Base-by-base conservation (phyloP, 768 basidiomycete species). In the Kondoa malvinella region DNA sequence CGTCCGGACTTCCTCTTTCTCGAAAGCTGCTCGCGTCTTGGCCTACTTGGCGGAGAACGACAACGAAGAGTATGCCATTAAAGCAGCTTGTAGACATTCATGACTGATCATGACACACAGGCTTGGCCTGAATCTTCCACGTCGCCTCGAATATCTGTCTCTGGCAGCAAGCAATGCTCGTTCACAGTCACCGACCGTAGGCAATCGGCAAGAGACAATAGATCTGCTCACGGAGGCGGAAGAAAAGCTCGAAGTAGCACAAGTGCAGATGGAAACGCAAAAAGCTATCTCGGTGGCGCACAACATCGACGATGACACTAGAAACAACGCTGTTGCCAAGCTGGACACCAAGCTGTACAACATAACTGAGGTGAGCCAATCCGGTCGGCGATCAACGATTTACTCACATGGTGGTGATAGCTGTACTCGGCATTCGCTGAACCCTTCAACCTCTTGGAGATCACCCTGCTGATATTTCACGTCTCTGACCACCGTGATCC, bases 161-260 rank as follows among this genome's bases (percentile, higher is more conserved):
- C 84, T 95, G 62, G 91, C 95, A 0, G 87, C 96, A 57, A 88
- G 89, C 65, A 95, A 96, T 74, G 94, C 92, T 64, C 96, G 96
- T 78, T 94, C 94, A 17, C 80, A 83, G 21, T 82, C 84, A 30
- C 73, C 73, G 16, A 60, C 32, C 27, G 64, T 68, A 16, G 59
- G 17, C 32, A 86, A 87, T 12, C 81, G 83, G 68, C 87, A 91
- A 72, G 88, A 92, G 76, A 87, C 86, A 32, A 89, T 96, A 63
- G 86, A 89, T 63, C 95, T 97, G 80, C 82, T 94, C n/a, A 89
- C 87, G 0, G 87, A 89, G 72, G 80, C 95, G 25, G 92, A 96
- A 79, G 95, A 99, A 77, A 91, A 92, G 75, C 82, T 96, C 15
- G 95, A 99, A 57, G 95, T 99, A 29, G 89, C 92, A 3, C 88